Evolutionary conservation across 2,329 filamentous ascomycete genomes (phyloP).

Genomic region (Scolecobasidium constrictum): DNA sequence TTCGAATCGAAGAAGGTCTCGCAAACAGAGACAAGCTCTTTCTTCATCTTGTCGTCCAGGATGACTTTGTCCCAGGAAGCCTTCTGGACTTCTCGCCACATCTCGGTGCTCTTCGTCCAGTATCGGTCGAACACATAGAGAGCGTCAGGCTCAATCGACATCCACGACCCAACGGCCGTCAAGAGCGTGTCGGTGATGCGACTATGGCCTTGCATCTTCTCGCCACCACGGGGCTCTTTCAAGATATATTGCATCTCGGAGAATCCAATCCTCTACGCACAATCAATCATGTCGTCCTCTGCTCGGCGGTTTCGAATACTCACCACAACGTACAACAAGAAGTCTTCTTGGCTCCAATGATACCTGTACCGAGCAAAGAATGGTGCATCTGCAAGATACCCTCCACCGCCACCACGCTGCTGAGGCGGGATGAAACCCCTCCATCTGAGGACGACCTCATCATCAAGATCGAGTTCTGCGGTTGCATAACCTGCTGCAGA

Average conservation of each 20-base stretch:
- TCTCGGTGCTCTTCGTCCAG: constrained; percentile 52
- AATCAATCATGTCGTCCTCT: too few species aligned
- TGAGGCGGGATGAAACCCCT: constrained; percentile 23
- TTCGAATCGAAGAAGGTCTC: constrained; percentile 51
- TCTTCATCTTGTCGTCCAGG: neutral
- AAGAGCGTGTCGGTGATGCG: constrained; percentile 26
- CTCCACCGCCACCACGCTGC: constrained; percentile 18
- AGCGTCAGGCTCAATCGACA: constrained; percentile 22
- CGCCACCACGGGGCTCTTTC: constrained; percentile 23
- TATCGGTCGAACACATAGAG: constrained; percentile 37
- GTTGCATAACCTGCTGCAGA: constrained; percentile 30
- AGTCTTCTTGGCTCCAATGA: constrained; percentile 26
- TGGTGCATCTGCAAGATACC: constrained; percentile 24
- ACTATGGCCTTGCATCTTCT: constrained; percentile 24
- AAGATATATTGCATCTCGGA: constrained; percentile 27
- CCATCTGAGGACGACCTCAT: constrained; percentile 27
- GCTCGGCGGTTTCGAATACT: too few species aligned
- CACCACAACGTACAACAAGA: constrained; percentile 27
- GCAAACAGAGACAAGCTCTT: constrained; percentile 39
- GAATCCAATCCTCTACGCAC: constrained; percentile 12
- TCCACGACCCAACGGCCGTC: constrained; percentile 27
- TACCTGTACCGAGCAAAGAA: constrained; percentile 31
- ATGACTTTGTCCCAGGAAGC: constrained; percentile 57
- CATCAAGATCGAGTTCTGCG: constrained; percentile 23
- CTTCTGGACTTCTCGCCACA: constrained; percentile 40